Percentiles rank a stretch among this genome's conserved stretches.
phyloP scores from a whole-genome alignment of 768 basidiomycete species.

The Lactarius psammicola region DNA sequence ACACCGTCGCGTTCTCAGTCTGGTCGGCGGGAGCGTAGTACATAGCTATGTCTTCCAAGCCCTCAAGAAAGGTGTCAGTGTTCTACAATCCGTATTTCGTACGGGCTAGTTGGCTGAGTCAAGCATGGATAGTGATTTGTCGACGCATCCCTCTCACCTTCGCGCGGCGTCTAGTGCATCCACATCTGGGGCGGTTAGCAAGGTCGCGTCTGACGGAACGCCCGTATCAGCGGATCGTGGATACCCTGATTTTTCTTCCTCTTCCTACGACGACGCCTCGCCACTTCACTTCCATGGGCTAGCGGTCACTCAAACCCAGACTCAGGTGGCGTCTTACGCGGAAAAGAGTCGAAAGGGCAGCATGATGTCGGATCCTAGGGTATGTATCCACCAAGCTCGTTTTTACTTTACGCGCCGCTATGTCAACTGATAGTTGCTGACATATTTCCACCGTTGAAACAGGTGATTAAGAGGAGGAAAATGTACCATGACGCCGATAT shows the following conservation, averaged over 20 bases:
- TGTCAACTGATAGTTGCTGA: conserved; percentile 2
- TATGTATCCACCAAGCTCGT: neutral
- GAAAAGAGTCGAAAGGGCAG: neutral
- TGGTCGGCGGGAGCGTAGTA: neutral
- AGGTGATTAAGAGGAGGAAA: conserved; percentile 20
- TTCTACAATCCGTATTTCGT: neutral
- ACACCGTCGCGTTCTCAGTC: neutral
- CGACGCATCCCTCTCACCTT: conserved; percentile 6
- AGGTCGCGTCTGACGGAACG: conserved; percentile 28
- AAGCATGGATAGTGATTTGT: conserved; percentile 7
- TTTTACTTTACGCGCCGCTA: neutral
- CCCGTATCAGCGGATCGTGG: conserved; percentile 22
- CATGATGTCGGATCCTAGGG: conserved; percentile 1
- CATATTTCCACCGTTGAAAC: neutral
- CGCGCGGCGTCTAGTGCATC: neutral
- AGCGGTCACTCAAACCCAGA: conserved; percentile 53
- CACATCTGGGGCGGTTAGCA: neutral
- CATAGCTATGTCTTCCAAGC: conserved; percentile 2
- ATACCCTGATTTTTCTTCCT: conserved; percentile 28
- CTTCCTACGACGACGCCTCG: conserved; percentile 37
- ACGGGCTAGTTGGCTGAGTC: neutral
- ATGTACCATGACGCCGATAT: neutral
- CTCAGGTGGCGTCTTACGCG: conserved; percentile 38
- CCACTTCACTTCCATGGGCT: conserved; percentile 60
- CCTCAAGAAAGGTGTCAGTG: conserved; percentile 16